Evolutionary conservation across 768 basidiomycete species (phyloP), one percentile per base, ranked within the genome.

Genomic region (Basidioascus undulatus): DNA sequence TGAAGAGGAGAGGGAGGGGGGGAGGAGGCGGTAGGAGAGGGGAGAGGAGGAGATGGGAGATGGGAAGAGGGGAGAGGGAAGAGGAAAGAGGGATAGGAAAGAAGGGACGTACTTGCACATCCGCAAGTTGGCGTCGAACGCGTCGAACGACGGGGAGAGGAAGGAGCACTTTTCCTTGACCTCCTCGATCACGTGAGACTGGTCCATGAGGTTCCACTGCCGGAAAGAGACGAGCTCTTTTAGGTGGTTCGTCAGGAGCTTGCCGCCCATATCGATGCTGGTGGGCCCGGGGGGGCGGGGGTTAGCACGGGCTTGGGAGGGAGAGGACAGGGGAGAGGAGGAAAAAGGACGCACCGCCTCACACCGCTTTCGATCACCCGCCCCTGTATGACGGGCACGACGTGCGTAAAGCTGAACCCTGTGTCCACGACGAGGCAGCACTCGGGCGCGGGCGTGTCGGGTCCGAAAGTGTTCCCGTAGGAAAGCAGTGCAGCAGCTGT

Each of bases 141-240:
- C 51, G 44, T 64, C 65, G 62, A 78, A 86, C 52, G 56, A 50
- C 16, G 62, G 61, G 11, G 81, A 73, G 41, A 89, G 76, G 57
- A 75, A 92, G 59, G 83, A 86, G 55, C 82, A 86, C 13, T 69
- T 58, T 57, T 94, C 84, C 57, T 89, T 86, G 51, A 83, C 76
- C 51, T 77, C 69, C 60, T 89, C 86, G 65, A 92, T 75, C 54
- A 94, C 78, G 56, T 76, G 71, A 3, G 83, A 87, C 57, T 94
- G 77, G 52, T 92, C 84, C 74, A 87, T 86, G 80, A 94, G 83
- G 57, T 94, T 82, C 80, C 82, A 94, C 54, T 94, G 87, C 33
- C 89, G 74, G 57, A 79, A 94, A 11, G 84, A 89, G 5, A 87
- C 71, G 34, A 87, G 66, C 53, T 87, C 81, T 54, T 92, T 92